phyloP scores from a whole-genome alignment of 2,329 filamentous ascomycete genomes.

The Ophiocordyceps sinensis region DNA sequence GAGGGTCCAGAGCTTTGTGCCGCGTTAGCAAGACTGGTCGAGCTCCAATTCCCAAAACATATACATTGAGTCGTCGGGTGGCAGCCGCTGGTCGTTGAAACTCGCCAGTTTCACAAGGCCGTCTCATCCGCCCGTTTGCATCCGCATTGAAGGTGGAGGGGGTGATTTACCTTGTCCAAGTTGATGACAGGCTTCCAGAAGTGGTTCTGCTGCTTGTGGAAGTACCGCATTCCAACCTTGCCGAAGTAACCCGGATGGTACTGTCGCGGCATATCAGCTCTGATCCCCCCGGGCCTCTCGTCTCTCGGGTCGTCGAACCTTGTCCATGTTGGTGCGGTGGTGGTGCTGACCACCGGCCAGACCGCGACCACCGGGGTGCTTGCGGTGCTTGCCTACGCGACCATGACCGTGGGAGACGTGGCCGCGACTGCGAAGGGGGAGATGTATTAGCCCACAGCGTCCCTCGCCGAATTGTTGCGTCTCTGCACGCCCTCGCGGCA shows the following conservation, averaged over 20 bases:
- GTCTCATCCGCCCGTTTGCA: background rate
- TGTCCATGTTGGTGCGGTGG: conserved; percentile 44
- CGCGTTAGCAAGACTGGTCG: conserved; percentile 12
- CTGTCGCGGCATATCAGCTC: conserved; percentile 30
- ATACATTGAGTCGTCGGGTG: no score
- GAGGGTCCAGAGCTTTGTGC: conserved; percentile 74
- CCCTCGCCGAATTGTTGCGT: background rate
- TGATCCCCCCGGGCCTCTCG: conserved; percentile 1
- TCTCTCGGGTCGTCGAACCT: conserved; percentile 49
- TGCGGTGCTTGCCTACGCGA: conserved; percentile 98
- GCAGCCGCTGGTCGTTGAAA: background rate
- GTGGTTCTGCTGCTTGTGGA: conserved; percentile 91
- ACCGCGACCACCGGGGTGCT: conserved; percentile 73
- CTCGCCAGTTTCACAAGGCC: background rate
- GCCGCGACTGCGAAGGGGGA: conserved; percentile 54
- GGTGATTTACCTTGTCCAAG: conserved; percentile 76
- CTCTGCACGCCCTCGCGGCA: no score
- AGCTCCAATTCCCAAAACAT: no score
- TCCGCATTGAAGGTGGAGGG: background rate
- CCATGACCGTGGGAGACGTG: conserved; percentile 97
- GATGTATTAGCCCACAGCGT: conserved; percentile 5
- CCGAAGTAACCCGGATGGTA: conserved; percentile 99
- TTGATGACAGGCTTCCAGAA: conserved; percentile 99
- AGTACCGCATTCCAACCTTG: conserved; percentile 91
- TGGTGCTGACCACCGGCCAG: conserved; percentile 98